phyloP scores from a whole-genome alignment of 2,329 filamentous ascomycete genomes.

The Monosporascus sp. region DNA sequence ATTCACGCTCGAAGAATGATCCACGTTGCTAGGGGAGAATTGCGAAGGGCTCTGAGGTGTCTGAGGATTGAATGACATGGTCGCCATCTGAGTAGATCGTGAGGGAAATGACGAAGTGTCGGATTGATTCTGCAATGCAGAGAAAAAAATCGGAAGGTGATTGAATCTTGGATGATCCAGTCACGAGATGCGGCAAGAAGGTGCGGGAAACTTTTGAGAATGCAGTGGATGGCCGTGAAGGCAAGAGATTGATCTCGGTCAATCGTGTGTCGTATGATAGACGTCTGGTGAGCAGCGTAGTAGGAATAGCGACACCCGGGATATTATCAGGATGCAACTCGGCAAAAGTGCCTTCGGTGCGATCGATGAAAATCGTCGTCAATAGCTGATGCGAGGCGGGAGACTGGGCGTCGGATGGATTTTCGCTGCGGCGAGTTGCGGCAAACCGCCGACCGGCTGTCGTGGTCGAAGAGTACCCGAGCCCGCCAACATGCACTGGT shows the following conservation, averaged over 20 bases:
- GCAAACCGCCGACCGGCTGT: conserved; percentile 34
- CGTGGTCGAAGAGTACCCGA: conserved; percentile 27
- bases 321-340: background rate
- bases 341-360: conserved; percentile 9
- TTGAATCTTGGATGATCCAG: background rate
- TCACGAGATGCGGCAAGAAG: background rate
- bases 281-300: background rate
- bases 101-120: conserved; percentile 10
- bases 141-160: background rate
- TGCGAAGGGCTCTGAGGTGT: conserved; percentile 65
- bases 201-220: background rate
- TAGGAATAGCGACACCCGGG: background rate
- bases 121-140: background rate
- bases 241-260: background rate
- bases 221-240: background rate
- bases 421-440: conserved; percentile 32
- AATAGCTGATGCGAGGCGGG: conserved; percentile 6
- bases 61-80: conserved; percentile 63
- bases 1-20: conserved; percentile 45
- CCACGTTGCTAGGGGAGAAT: conserved; percentile 51
- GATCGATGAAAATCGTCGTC: conserved; percentile 8
- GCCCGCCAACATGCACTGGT: conserved; percentile 30
- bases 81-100: conserved; percentile 30
- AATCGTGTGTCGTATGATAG: background rate
- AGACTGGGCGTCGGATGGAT: conserved; percentile 11